Base-by-base conservation (phyloP, 1,139 yeast genomes). In the Yamadazyma dendronema region DNA sequence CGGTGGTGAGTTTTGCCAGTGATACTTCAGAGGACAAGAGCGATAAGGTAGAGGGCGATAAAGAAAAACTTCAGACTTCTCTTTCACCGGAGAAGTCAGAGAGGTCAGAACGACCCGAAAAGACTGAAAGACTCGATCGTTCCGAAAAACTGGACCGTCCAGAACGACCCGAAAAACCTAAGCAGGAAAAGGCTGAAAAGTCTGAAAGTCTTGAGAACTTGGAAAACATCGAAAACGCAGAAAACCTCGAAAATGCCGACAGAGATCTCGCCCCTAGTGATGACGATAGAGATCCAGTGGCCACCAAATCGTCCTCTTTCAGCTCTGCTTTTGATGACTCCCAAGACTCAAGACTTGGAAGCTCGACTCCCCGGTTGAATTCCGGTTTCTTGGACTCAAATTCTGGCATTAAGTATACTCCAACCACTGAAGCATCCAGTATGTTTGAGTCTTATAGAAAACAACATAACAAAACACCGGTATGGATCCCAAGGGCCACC, bases 401-500 rank as follows among this genome's bases (percentile, higher is more conserved):
- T 15, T n/a, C 19, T 17, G 35, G 29, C 2, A 21, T 38, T 12
- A 34, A 33, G 11, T 23, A 39, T 9, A 42, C 47, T 8, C 33
- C 46, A 8, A 14, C 33, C 7, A 65, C 61, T 4, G 67, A 59
- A 28, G 75, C 77, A 1, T 76, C 68, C 39, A 52, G 49, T 25
- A 45, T 65, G 37, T 62, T 62, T 5, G 57, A 57, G 11, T 60
- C 57, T n/a, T 71, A 61, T 37, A 53, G 59, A 17, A 42, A 50
- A n/a, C 46, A 48, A 10, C 44, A 61, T 36, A 61, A 61, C 19
- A 54, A 48, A 41, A 54, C 56, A 11, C 60, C 66, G 2, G 49
- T 62, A 1, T 71, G 75, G 89, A 57, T 80, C 1, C 84, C 88
- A 0, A 70, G 74, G 36, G 62, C 73, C n/a, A 73, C 84, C 2